phyloP scores from a whole-genome alignment of 73 alveolate species.

The Tetrahymena elliotti region DNA sequence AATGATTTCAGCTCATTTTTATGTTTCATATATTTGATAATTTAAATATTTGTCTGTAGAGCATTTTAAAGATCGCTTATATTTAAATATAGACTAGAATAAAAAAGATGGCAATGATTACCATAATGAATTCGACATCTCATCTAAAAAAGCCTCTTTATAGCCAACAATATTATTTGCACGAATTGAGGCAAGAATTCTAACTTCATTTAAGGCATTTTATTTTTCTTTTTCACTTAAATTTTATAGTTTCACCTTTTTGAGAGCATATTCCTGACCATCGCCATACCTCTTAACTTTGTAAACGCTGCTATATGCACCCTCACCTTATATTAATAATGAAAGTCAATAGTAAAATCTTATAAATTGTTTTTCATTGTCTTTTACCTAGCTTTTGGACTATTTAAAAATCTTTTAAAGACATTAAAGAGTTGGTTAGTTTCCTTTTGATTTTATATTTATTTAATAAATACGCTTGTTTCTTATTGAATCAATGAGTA shows the following conservation, averaged over 20 bases:
- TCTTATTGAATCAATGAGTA: neutral
- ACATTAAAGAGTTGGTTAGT: slow-evolving; percentile 1
- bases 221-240: slow-evolving; percentile 62
- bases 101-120: neutral
- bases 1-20: neutral
- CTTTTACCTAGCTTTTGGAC: slow-evolving; percentile 29
- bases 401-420: slow-evolving; percentile 33
- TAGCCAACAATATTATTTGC: slow-evolving; percentile 59
- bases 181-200: slow-evolving; percentile 63
- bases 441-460: neutral
- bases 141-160: slow-evolving; percentile 74
- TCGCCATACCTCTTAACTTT: slow-evolving; percentile 61
- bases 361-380: neutral
- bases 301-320: slow-evolving; percentile 63
- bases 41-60: neutral
- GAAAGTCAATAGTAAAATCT: neutral
- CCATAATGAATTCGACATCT: slow-evolving; percentile 43
- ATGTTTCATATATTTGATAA: neutral
- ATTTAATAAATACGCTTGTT: neutral
- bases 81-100: neutral
- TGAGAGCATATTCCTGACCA: slow-evolving; percentile 63
- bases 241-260: slow-evolving; percentile 61
- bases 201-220: slow-evolving; percentile 65
- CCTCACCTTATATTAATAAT: slow-evolving; percentile 44
- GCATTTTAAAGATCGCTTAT: neutral